A percentile compares a stretch with the other conserved stretches of the same genome.
These are phyloP conservation scores for Verticillium longisporum DNA, from an alignment of 2,329 filamentous ascomycete species.

Conservation along the genomic window DNA sequence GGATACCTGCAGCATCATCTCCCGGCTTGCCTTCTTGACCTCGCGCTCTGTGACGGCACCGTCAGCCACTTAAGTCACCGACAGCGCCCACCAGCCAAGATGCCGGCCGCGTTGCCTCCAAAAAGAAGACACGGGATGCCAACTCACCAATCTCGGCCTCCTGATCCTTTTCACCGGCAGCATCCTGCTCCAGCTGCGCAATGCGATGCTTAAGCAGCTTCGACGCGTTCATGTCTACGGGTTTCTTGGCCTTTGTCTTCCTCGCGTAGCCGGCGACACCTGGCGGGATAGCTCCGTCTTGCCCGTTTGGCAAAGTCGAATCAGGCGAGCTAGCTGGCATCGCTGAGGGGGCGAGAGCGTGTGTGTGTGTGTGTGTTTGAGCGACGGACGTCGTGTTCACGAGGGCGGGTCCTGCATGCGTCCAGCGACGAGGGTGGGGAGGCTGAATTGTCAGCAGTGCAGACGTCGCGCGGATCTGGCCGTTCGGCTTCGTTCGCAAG, in stretches of 20 bases:
- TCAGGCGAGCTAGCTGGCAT: slow-evolving; percentile 35
- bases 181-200: slow-evolving; percentile 89
- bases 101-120: neutral
- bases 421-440: neutral
- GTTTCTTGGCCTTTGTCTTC: slow-evolving; percentile 81
- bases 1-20: slow-evolving; percentile 79
- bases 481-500: neutral
- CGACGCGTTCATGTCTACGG: slow-evolving; percentile 77
- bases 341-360: slow-evolving; percentile 12
- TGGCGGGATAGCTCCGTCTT: slow-evolving; percentile 29
- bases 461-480: slow-evolving; percentile 4
- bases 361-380: neutral
- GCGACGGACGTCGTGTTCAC: slow-evolving; percentile 5
- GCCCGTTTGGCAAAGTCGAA: slow-evolving; percentile 32
- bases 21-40: slow-evolving; percentile 88
- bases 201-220: slow-evolving; percentile 91
- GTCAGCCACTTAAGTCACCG: neutral
- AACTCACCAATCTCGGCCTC: slow-evolving; percentile 87
- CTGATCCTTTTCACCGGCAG: slow-evolving; percentile 88
- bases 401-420: slow-evolving; percentile 8
- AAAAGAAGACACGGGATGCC: slow-evolving; percentile 1
- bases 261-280: slow-evolving; percentile 46
- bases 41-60: slow-evolving; percentile 63
- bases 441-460: slow-evolving; percentile 7
- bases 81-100: neutral